These are phyloP conservation scores for Breviolum minutum DNA, from an alignment of 73 alveolate genomes.

Conservation along the genomic window DNA sequence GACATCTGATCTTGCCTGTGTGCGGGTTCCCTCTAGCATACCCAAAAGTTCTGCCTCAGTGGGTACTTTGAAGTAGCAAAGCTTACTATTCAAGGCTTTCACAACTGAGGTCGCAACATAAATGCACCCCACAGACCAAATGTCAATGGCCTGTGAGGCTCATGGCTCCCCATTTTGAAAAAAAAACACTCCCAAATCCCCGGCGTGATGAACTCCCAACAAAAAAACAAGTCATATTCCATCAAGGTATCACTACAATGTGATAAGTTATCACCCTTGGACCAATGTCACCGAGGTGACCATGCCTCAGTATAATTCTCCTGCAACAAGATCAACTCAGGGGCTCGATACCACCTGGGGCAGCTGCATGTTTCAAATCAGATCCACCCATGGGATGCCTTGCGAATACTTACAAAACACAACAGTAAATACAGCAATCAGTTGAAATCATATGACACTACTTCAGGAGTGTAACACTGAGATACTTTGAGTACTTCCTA, in stretches of 20 bases:
- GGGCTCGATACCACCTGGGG: slow-evolving; percentile 97
- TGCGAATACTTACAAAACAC: too few relatives aligned
- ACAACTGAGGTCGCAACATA: slow-evolving; percentile 25
- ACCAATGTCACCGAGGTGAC: neutral
- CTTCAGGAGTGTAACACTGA: neutral
- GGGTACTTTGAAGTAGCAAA: neutral
- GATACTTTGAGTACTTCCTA: too few relatives aligned
- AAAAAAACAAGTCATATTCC: neutral
- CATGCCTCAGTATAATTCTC: slow-evolving; percentile 94
- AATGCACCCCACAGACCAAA: slow-evolving; percentile 95
- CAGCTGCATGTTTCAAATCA: too few relatives aligned
- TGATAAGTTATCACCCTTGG: neutral
- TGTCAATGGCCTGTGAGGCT: slow-evolving; percentile 76
- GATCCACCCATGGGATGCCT: too few relatives aligned
- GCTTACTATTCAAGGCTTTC: neutral
- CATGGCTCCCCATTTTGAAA: too few relatives aligned
- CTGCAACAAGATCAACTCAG: slow-evolving; percentile 96
- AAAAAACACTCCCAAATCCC: too few relatives aligned
- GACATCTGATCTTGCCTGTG: slow-evolving; percentile 24
- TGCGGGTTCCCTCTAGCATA: slow-evolving; percentile 83
- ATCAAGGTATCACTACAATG: neutral
- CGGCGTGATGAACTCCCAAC: too few relatives aligned
- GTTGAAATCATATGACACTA: too few relatives aligned
- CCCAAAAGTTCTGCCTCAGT: slow-evolving; percentile 82
- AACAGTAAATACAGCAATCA: too few relatives aligned